A percentile compares a stretch with the other conserved stretches of the same genome.
These are phyloP conservation scores for Linum lewisii DNA, from an alignment of 345 rosid genomes.

Conservation along the genomic window DNA sequence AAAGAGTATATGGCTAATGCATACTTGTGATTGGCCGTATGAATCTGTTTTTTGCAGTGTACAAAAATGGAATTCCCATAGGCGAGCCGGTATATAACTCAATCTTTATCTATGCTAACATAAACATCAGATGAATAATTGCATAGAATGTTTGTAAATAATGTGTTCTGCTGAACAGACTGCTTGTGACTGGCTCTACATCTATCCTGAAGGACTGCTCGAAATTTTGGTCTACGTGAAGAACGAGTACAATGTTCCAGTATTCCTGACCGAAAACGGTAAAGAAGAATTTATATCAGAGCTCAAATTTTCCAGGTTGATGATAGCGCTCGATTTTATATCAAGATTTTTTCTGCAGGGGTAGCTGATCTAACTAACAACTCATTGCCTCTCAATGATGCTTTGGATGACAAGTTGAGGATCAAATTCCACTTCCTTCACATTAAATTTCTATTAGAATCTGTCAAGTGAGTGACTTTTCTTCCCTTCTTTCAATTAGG, in stretches of 20 bases:
- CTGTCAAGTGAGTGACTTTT: slow-evolving; percentile 26
- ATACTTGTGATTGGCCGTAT: no score
- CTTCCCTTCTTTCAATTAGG: background rate
- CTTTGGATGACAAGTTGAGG: slow-evolving; percentile 28
- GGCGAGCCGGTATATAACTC: background rate
- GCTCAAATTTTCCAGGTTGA: background rate
- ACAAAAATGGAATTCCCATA: background rate
- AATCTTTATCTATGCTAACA: background rate
- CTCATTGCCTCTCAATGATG: slow-evolving; percentile 24
- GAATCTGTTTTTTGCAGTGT: background rate
- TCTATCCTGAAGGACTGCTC: slow-evolving; percentile 21
- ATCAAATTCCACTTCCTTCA: slow-evolving; percentile 27
- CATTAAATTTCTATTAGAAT: slow-evolving; percentile 20
- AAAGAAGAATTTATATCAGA: background rate
- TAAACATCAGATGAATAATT: background rate
- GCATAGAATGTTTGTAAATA: background rate
- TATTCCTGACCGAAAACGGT: slow-evolving; percentile 23
- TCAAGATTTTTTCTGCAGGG: slow-evolving; percentile 16
- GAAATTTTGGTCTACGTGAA: slow-evolving; percentile 12
- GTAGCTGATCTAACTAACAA: slow-evolving; percentile 25
- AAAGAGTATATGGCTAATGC: background rate
- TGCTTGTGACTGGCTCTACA: slow-evolving; percentile 10
- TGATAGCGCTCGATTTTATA: background rate
- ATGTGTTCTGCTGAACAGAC: slow-evolving; percentile 16
- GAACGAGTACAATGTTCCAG: slow-evolving; percentile 13